Evolutionary conservation across 2,329 filamentous ascomycete species (phyloP).

Genomic region (Phaeophleospora eucalypticola): DNA sequence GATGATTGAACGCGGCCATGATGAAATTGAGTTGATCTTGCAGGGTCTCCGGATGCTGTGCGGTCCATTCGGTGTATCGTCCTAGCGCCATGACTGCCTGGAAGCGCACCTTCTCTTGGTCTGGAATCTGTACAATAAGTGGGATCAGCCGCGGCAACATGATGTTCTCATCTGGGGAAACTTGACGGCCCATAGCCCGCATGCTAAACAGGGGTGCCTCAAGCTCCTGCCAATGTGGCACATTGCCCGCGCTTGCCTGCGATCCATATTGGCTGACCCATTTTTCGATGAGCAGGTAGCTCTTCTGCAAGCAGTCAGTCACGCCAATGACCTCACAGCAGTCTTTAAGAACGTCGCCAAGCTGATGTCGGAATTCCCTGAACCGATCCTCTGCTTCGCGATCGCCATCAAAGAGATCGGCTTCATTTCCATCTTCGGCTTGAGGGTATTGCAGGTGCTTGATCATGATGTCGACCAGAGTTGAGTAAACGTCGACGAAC

Average conservation of each 20-base stretch:
- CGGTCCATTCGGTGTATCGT: constrained; percentile 96
- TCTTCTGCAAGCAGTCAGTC: constrained; percentile 83
- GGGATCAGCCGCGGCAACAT: constrained; percentile 91
- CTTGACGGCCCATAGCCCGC: constrained; percentile 94
- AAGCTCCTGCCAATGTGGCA: constrained; percentile 93
- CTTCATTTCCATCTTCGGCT: constrained; percentile 63
- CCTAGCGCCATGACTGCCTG: constrained; percentile 97
- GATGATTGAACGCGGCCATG: constrained; percentile 83
- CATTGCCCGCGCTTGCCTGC: constrained; percentile 66
- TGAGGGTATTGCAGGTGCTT: constrained; percentile 83
- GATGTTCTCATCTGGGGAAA: constrained; percentile 78
- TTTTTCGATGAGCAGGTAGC: constrained; percentile 75
- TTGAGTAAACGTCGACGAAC: constrained; percentile 77
- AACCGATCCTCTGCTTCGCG: constrained; percentile 96
- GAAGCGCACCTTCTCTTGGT: constrained; percentile 96
- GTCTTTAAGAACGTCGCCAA: constrained; percentile 97
- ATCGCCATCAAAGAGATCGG: constrained; percentile 91
- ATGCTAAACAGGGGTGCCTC: constrained; percentile 94
- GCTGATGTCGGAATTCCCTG: constrained; percentile 89
- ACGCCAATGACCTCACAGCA: constrained; percentile 95
- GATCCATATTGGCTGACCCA: constrained; percentile 83
- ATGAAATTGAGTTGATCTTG: constrained; percentile 94
- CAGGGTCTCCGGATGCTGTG: constrained; percentile 85
- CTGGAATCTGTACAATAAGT: constrained; percentile 86
- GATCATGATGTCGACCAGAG: constrained; percentile 88